Percentiles rank a stretch among this genome's conserved stretches.
These are phyloP conservation scores for Fusarium zealandicum DNA, from an alignment of 2,329 filamentous ascomycete genomes.

Conservation along the genomic window DNA sequence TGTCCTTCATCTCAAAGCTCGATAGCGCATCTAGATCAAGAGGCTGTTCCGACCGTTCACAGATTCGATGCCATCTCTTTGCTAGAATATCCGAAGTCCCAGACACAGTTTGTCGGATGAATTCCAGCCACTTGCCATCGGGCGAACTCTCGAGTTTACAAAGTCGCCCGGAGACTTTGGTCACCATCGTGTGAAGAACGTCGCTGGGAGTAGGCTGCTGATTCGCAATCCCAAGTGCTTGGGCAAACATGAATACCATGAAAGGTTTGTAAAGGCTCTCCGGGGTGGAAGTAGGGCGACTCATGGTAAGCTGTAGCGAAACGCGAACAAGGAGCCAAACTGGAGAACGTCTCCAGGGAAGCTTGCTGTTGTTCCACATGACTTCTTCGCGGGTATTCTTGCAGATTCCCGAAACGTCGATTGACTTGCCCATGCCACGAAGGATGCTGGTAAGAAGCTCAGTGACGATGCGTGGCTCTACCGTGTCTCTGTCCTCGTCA, in stretches of 20 bases:
- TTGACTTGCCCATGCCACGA: constrained; percentile 44
- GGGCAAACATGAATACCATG: constrained; percentile 20
- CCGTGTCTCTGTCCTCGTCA: constrained; percentile 57
- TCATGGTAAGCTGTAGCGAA: constrained; percentile 50
- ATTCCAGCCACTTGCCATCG: constrained; percentile 11
- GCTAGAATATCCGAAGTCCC: not conserved
- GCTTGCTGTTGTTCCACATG: constrained; percentile 45
- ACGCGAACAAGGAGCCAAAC: constrained; percentile 64
- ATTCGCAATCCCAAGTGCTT: not conserved
- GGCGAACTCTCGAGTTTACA: constrained; percentile 9
- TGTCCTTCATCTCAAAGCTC: not conserved
- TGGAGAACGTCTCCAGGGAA: constrained; percentile 58
- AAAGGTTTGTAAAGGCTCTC: constrained; percentile 22
- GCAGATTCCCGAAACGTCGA: constrained; percentile 43
- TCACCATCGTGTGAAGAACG: constrained; percentile 17
- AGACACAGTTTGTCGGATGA: constrained; percentile 2
- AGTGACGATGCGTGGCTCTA: constrained; percentile 58
- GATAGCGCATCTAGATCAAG: not conserved
- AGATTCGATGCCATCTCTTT: constrained; percentile 18
- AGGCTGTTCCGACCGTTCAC: not conserved
- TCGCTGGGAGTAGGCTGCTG: not conserved
- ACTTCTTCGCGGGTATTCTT: constrained; percentile 64
- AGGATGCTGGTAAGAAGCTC: constrained; percentile 55
- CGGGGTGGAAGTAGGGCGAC: not conserved
- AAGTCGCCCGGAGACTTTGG: constrained; percentile 19